Percentiles rank a stretch among this genome's conserved stretches.
Evolutionary conservation across 2,329 filamentous ascomycete species (phyloP).

Genomic region (Escovopsis sp.): DNA sequence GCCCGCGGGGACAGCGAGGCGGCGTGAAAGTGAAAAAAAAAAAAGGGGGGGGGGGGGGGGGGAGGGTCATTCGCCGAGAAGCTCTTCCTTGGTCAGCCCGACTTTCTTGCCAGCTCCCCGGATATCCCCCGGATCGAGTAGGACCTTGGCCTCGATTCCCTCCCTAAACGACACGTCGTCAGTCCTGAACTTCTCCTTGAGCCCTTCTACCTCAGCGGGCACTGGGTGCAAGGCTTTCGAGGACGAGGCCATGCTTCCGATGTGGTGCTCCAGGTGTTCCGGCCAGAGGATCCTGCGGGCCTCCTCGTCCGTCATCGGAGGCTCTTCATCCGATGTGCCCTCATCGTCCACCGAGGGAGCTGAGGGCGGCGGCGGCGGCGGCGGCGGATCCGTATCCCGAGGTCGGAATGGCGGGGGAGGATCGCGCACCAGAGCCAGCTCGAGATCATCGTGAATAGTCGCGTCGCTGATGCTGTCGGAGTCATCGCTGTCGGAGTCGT

Average conservation of each 20-base stretch:
- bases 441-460: conserved; percentile 4
- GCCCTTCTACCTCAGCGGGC: conserved; percentile 10
- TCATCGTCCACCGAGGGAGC: conserved; percentile 5
- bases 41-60: too few species aligned
- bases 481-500: conserved; percentile 13
- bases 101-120: conserved; percentile 16
- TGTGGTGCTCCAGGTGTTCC: conserved; percentile 10
- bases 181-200: conserved; percentile 26
- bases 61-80: background rate
- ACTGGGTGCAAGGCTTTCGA: background rate
- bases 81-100: conserved; percentile 12
- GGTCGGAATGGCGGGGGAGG: conserved; percentile 5
- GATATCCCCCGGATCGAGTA: conserved; percentile 17
- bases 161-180: conserved; percentile 19
- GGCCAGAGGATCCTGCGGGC: conserved; percentile 26
- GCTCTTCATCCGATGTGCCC: conserved; percentile 7
- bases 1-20: conserved; percentile 10
- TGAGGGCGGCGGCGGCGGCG: conserved; percentile 4
- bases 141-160: conserved; percentile 24
- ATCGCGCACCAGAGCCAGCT: conserved; percentile 1
- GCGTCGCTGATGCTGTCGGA: conserved; percentile 6
- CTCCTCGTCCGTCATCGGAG: conserved; percentile 16
- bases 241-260: too few species aligned
- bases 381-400: conserved; percentile 3
- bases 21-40: background rate